A percentile compares a stretch with the other conserved stretches of the same genome.
Conservation (phyloP, 2,329 filamentous ascomycete genomes). For the Aschersonia sp. region DNA sequence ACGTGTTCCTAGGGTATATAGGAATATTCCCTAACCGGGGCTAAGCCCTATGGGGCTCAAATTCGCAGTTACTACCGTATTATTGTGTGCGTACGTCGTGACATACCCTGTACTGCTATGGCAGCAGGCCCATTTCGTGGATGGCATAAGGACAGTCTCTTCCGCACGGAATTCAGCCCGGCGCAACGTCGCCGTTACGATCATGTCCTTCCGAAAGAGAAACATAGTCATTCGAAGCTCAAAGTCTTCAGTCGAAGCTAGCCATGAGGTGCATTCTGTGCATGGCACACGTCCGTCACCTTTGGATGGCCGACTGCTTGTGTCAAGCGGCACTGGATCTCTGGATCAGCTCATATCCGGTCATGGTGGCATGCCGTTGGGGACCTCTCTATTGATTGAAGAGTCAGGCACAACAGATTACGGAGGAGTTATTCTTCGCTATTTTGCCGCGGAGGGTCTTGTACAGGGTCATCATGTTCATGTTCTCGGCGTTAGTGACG, state of each 20-base stretch:
- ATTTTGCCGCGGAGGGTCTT: conserved; percentile 86
- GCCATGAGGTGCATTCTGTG: conserved; percentile 22
- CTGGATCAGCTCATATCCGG: conserved; percentile 76
- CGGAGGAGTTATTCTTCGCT: conserved; percentile 67
- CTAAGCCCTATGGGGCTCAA: too few relatives aligned
- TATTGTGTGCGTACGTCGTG: too few relatives aligned
- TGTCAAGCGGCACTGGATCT: conserved; percentile 79
- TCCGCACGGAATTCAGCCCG: background rate
- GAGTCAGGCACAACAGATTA: conserved; percentile 94
- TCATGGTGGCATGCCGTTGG: conserved; percentile 72
- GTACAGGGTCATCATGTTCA: conserved; percentile 84
- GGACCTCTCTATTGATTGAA: conserved; percentile 66
- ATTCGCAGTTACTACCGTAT: too few relatives aligned
- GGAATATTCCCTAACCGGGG: too few relatives aligned
- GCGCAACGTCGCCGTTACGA: background rate
- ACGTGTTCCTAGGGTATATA: too few relatives aligned
- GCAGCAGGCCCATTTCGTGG: too few relatives aligned
- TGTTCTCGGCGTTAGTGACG: conserved; percentile 64
- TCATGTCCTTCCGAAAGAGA: conserved; percentile 44
- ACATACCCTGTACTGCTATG: too few relatives aligned
- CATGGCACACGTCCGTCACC: conserved; percentile 66
- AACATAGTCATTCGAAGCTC: conserved; percentile 33
- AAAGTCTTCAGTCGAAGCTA: conserved; percentile 7
- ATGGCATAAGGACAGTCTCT: background rate
- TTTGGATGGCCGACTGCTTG: conserved; percentile 73